These are phyloP conservation scores for Syzygium aqueum DNA, from an alignment of 345 rosid species.

Conservation along the genomic window DNA sequence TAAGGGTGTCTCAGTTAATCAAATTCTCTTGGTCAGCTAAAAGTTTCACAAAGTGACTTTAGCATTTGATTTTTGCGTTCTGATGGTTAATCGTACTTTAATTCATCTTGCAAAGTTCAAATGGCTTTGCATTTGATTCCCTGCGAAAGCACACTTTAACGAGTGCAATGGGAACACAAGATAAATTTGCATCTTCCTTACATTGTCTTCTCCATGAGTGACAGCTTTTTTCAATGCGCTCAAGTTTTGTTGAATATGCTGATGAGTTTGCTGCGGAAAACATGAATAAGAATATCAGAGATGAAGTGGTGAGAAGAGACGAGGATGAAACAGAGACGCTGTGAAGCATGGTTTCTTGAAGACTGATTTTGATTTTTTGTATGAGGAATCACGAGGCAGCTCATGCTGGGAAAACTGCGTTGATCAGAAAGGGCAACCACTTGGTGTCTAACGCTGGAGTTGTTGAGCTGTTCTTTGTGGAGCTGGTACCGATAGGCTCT, in stretches of 20 bases:
- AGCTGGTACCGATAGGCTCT: constrained; percentile 64
- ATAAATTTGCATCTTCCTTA: background rate
- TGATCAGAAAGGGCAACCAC: constrained; percentile 52
- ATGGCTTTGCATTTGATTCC: no score
- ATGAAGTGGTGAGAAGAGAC: constrained; percentile 21
- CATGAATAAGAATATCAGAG: constrained; percentile 41
- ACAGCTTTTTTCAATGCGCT: background rate
- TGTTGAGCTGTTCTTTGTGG: constrained; percentile 65
- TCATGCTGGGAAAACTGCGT: constrained; percentile 79
- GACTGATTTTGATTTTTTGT: constrained; percentile 63
- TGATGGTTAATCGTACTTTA: no score
- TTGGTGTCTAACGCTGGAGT: constrained; percentile 27
- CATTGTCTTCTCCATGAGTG: background rate
- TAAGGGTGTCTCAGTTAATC: no score
- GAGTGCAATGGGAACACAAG: background rate
- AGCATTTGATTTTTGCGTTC: no score
- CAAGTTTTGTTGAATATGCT: background rate
- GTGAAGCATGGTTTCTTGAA: constrained; percentile 60
- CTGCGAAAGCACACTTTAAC: no score
- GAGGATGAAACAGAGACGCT: constrained; percentile 30
- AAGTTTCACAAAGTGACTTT: no score
- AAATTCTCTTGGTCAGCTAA: no score
- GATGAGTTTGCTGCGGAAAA: constrained; percentile 59
- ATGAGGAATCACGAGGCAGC: constrained; percentile 52
- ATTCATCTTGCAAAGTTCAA: no score